phyloP scores from a whole-genome alignment of 2,329 filamentous ascomycete species.

The Cercospora janseana region DNA sequence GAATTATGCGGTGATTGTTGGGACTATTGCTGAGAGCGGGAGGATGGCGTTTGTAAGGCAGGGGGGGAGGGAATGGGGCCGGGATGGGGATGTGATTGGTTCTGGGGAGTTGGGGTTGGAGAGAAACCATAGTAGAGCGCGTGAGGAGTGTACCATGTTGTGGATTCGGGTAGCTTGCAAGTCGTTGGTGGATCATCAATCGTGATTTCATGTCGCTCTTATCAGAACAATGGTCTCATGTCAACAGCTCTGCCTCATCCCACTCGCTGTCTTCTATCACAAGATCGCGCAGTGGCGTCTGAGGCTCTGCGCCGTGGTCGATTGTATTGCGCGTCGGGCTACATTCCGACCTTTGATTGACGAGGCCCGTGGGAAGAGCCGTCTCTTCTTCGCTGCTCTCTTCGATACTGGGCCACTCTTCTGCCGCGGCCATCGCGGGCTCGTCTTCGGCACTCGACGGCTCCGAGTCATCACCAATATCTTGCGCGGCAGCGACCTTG shows the following conservation, averaged over 20 bases:
- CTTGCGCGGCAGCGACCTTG: conserved; percentile 12
- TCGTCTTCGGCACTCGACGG: conserved; percentile 27
- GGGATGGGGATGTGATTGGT: not conserved
- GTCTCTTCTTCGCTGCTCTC: conserved; percentile 33
- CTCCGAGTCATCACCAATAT: conserved; percentile 22
- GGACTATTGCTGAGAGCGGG: conserved; percentile 2
- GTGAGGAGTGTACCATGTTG: too few species aligned
- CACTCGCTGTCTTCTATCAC: conserved; percentile 58
- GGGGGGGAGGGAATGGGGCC: not conserved
- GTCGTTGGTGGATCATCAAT: not conserved
- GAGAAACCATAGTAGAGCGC: too few species aligned
- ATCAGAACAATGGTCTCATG: conserved; percentile 25
- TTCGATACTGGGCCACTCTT: conserved; percentile 37
- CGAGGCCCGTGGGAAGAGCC: not conserved
- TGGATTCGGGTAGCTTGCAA: too few species aligned
- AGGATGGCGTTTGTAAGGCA: conserved; percentile 11
- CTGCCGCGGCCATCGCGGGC: conserved; percentile 19
- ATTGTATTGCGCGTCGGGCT: conserved; percentile 25
- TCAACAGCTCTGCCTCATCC: conserved; percentile 48
- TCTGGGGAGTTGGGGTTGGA: too few species aligned
- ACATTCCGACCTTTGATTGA: conserved; percentile 11
- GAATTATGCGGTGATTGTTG: conserved; percentile 1
- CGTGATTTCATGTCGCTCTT: not conserved
- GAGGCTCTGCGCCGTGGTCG: conserved; percentile 37
- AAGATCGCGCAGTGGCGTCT: conserved; percentile 22